Evolutionary conservation across 2,329 filamentous ascomycete species (phyloP).

Genomic region (Blastomyces parvus): DNA sequence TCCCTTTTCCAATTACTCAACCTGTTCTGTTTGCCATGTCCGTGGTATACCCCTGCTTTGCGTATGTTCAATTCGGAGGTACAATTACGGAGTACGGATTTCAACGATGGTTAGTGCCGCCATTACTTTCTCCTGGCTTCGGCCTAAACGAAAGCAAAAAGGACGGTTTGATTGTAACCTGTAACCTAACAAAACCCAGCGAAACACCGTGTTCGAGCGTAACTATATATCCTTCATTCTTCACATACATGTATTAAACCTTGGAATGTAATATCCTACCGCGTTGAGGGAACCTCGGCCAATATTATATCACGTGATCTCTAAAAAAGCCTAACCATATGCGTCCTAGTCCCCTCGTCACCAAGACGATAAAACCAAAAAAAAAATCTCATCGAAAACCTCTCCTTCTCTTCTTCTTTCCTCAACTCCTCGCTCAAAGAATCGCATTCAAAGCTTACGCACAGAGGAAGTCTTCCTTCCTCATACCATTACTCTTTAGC

Average conservation of each 20-base stretch:
- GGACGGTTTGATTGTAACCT: no score
- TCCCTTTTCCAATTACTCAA: background rate
- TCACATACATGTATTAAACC: no score
- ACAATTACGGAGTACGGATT: background rate
- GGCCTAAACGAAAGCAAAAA: no score
- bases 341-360: background rate
- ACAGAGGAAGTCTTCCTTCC: slow-evolving; percentile 51
- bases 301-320: background rate
- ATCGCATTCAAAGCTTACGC: slow-evolving; percentile 99
- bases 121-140: no score
- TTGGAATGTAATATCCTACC: no score
- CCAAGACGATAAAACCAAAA: slow-evolving; percentile 10
- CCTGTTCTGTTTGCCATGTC: background rate
- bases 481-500: slow-evolving; percentile 42
- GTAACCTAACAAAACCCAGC: no score
- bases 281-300: no score
- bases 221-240: no score
- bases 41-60: background rate
- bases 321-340: background rate
- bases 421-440: slow-evolving; percentile 92
- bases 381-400: slow-evolving; percentile 11
- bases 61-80: background rate
- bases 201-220: no score
- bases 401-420: slow-evolving; percentile 31
- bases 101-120: background rate